Percentiles rank a stretch among this genome's conserved stretches.
Evolutionary conservation across 768 basidiomycete genomes (phyloP).

Genomic region (Mycena maculata): DNA sequence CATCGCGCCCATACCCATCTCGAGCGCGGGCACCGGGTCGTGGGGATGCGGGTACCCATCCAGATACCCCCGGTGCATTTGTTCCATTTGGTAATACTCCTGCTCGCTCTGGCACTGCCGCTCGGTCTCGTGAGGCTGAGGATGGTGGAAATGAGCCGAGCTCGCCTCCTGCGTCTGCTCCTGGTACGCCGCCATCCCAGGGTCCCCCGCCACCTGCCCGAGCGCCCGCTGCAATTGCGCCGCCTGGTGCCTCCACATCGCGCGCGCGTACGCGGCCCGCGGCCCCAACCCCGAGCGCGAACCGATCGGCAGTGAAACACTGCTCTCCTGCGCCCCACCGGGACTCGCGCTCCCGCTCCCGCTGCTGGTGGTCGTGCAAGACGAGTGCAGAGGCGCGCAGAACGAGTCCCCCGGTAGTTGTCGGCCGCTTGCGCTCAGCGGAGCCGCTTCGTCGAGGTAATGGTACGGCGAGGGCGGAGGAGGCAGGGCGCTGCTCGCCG

Average conservation of each 20-base stretch:
- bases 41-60: slow-evolving; percentile 35
- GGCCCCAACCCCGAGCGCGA: slow-evolving; percentile 18
- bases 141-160: slow-evolving; percentile 42
- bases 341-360: slow-evolving; percentile 34
- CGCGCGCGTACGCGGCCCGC: slow-evolving; percentile 56
- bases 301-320: slow-evolving; percentile 25
- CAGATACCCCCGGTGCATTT: slow-evolving; percentile 35
- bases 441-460: slow-evolving; percentile 24
- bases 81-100: slow-evolving; percentile 40
- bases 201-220: slow-evolving; percentile 42
- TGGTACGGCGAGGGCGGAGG: slow-evolving; percentile 59
- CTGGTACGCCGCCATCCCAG: slow-evolving; percentile 45
- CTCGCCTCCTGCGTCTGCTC: slow-evolving; percentile 36
- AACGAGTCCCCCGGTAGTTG: slow-evolving; percentile 59
- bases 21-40: slow-evolving; percentile 18
- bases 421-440: slow-evolving; percentile 54
- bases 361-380: slow-evolving; percentile 50
- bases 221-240: slow-evolving; percentile 47
- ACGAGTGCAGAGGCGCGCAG: slow-evolving; percentile 60
- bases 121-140: slow-evolving; percentile 39
- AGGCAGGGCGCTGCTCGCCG: slow-evolving; percentile 47
- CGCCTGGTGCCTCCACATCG: slow-evolving; percentile 58
- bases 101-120: slow-evolving; percentile 44
- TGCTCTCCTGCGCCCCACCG: slow-evolving; percentile 29
- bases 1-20: slow-evolving; percentile 29